These are phyloP conservation scores for Rhodotorula graminis DNA, from an alignment of 768 basidiomycete species.

Conservation along the genomic window DNA sequence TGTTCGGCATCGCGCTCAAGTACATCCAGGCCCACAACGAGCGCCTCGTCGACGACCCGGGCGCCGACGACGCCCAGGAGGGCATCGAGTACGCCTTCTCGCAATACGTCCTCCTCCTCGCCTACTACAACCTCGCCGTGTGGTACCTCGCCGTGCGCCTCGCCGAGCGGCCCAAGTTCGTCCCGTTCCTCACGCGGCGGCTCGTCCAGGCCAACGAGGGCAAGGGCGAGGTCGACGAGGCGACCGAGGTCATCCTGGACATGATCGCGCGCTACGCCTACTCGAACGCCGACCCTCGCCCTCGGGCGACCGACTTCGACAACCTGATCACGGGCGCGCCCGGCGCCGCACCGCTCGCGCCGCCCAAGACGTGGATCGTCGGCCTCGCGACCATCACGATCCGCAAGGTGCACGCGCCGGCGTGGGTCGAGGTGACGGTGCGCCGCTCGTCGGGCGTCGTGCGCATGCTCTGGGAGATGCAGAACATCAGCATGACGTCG, in stretches of 20 bases:
- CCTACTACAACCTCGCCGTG: conserved; percentile 60
- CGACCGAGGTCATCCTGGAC: conserved; percentile 94
- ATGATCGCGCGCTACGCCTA: conserved; percentile 95
- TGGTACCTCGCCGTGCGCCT: conserved; percentile 90
- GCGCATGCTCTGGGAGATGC: conserved; percentile 72
- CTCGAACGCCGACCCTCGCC: conserved; percentile 85
- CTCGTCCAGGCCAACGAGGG: conserved; percentile 79
- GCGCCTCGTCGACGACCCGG: conserved; percentile 26
- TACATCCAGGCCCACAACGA: conserved; percentile 79
- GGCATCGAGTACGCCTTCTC: conserved; percentile 64
- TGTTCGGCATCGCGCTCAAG: conserved; percentile 87
- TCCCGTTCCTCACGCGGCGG: conserved; percentile 79
- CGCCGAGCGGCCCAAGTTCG: conserved; percentile 70
- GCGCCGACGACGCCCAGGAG: conserved; percentile 30
- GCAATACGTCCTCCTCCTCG: conserved; percentile 43
- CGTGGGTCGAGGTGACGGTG: conserved; percentile 83
- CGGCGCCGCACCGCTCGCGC: conserved; percentile 4
- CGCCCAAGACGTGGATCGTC: conserved; percentile 60
- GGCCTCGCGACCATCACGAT: conserved; percentile 82
- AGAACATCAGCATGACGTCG: conserved; percentile 79
- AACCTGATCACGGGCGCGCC: conserved; percentile 62
- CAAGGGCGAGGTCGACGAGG: conserved; percentile 68
- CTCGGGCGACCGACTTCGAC: conserved; percentile 69
- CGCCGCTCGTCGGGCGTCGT: conserved; percentile 85
- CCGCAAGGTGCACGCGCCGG: conserved; percentile 62